Conservation (phyloP, 495 filamentous ascomycete genomes). For the Neohortaea acidophila region DNA sequence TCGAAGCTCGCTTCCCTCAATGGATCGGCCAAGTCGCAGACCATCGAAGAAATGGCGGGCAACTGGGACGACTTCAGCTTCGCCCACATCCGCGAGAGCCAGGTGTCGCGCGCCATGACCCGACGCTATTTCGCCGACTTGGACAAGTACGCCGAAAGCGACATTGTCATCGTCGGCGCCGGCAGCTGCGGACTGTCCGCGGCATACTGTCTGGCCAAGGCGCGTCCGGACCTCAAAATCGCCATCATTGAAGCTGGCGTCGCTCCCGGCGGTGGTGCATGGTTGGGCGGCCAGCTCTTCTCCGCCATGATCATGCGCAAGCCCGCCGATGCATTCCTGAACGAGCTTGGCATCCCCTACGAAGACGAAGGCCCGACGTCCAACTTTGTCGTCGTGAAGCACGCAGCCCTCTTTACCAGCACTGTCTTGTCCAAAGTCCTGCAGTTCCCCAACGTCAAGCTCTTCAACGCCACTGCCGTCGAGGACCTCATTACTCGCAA, state of each 20-base stretch:
- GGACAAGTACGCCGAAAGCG: slow-evolving; percentile 76
- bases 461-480: slow-evolving; percentile 85
- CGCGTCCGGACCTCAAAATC: slow-evolving; percentile 79
- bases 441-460: slow-evolving; percentile 74
- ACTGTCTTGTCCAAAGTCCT: slow-evolving; percentile 71
- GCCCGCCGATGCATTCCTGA: slow-evolving; percentile 69
- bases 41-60: slow-evolving; percentile 44
- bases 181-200: slow-evolving; percentile 74
- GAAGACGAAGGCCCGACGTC: slow-evolving; percentile 1
- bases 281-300: slow-evolving; percentile 87
- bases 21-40: slow-evolving; percentile 30
- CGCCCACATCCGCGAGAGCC: slow-evolving; percentile 71
- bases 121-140: slow-evolving; percentile 81
- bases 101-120: slow-evolving; percentile 84
- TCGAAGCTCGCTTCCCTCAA: slow-evolving; percentile 28
- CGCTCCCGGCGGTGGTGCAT: slow-evolving; percentile 73
- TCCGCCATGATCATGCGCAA: slow-evolving; percentile 88
- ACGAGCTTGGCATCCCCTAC: slow-evolving; percentile 56
- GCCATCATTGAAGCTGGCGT: slow-evolving; percentile 80
- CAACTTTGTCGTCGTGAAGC: slow-evolving; percentile 79
- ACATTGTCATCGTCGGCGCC: slow-evolving; percentile 82
- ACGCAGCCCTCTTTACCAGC: slow-evolving; percentile 79
- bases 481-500: slow-evolving; percentile 76
- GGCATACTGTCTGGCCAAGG: slow-evolving; percentile 69
- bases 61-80: slow-evolving; percentile 72